phyloP scores from a whole-genome alignment of 495 filamentous ascomycete genomes.

The Penicillium waksmanii region DNA sequence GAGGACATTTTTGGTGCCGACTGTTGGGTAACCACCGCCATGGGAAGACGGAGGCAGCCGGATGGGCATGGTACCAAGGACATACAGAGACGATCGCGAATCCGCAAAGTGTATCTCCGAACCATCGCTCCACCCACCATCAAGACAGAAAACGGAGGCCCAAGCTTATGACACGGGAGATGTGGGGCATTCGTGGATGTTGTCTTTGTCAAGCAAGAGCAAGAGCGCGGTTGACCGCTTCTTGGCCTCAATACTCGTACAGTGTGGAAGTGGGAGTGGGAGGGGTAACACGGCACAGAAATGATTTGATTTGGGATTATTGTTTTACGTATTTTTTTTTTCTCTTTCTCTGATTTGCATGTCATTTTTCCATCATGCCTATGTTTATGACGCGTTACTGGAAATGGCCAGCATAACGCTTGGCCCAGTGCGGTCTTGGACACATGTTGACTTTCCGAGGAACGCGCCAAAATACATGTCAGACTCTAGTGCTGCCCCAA shows the following conservation, averaged over 20 bases:
- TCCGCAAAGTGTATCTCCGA: conserved; percentile 24
- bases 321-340: not conserved
- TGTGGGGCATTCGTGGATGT: conserved; percentile 18
- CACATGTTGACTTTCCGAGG: conserved; percentile 23
- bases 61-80: conserved; percentile 23
- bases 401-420: not conserved
- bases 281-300: conserved; percentile 15
- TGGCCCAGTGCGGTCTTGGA: not conserved
- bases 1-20: conserved; percentile 7
- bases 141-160: conserved; percentile 20
- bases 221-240: conserved; percentile 23
- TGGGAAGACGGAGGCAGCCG: conserved; percentile 28
- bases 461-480: conserved; percentile 28
- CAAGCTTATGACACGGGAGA: conserved; percentile 25
- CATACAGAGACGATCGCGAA: conserved; percentile 15
- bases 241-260: not conserved
- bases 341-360: conserved; percentile 3
- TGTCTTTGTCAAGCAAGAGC: not conserved
- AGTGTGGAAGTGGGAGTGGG: not conserved
- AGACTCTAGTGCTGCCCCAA: not conserved
- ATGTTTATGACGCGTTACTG: not conserved
- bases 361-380: not conserved
- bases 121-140: conserved; percentile 9
- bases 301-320: not conserved
- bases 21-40: conserved; percentile 16